Conservation (phyloP, 768 basidiomycete genomes). For the Amanita muscaria region DNA sequence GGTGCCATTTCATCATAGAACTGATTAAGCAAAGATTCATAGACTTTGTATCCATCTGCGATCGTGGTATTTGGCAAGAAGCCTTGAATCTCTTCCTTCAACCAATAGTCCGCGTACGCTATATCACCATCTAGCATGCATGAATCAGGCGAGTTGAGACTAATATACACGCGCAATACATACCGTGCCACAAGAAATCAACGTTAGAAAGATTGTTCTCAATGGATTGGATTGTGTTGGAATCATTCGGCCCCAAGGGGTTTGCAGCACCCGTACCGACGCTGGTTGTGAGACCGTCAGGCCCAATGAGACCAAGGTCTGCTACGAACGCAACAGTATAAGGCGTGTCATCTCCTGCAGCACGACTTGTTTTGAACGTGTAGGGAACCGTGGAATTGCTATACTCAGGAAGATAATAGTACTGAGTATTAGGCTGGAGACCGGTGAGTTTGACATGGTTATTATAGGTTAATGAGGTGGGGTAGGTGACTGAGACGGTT, state of each 20-base stretch:
- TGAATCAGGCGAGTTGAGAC: background rate
- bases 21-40: constrained; percentile 15
- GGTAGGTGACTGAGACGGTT: constrained; percentile 12
- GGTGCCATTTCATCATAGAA: constrained; percentile 16
- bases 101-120: constrained; percentile 14
- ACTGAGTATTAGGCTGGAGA: constrained; percentile 11
- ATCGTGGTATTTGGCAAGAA: constrained; percentile 12
- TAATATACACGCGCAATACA: background rate
- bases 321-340: constrained; percentile 12
- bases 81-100: constrained; percentile 14
- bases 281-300: constrained; percentile 8
- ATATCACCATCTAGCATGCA: constrained; percentile 11
- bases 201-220: constrained; percentile 5
- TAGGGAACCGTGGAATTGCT: constrained; percentile 6
- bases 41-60: constrained; percentile 14
- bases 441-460: constrained; percentile 14
- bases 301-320: constrained; percentile 13
- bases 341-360: constrained; percentile 11
- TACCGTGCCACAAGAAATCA: constrained; percentile 15
- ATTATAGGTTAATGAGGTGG: constrained; percentile 13
- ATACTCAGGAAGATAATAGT: constrained; percentile 11
- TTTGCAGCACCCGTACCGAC: constrained; percentile 9
- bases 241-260: constrained; percentile 12
- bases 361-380: constrained; percentile 11
- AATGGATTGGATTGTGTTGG: constrained; percentile 12